Base-by-base conservation (phyloP, 176 grass and related monocot genomes). In the Aegilops sharonensis region DNA sequence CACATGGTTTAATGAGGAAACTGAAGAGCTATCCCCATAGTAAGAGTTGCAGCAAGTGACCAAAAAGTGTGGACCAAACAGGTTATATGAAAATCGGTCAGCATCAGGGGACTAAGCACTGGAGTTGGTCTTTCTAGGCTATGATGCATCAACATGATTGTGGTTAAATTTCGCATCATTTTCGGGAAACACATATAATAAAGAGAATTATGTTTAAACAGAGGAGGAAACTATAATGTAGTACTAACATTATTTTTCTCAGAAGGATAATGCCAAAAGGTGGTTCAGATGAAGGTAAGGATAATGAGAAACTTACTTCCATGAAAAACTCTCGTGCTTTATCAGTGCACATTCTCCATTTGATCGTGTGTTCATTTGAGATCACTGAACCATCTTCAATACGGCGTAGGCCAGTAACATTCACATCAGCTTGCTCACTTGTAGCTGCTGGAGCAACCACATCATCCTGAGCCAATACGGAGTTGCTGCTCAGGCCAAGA, bases 271-370 rank as follows among this genome's bases (percentile, higher is more conserved):
- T 27, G 8, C 66, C 15, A 74, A 83, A 42, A 74, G 3, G 31
- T 80, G 37, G 69, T 71, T 30, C 61, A 68, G 43, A 60, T 57
- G 14, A 90, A 92, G 63, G 24, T 80, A 78, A 65, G 35, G 75
- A 64, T 70, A 68, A 86, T 47, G 12, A 36, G 85, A 24, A 78
- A 92, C 93, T 89, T 98, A 79, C 96, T 90, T 98, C 91, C 36
- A 80, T 75, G 87, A 92, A 91, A 75, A 86, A 84, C 11, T 98
- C 88, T 14, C 93, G 86, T 10, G 81, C 96, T 29, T 85, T 89
- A 88, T 98, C 96, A 9, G 96, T 98, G 88, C 83, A 94, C 40
- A 98, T 71, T 88, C 96, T 91, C 96, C 96, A 95, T 87, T 92
- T 95, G 30, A 88, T 30, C 10, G 93, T 98, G 81, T 98, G 96